phyloP scores from a whole-genome alignment of 768 basidiomycete species.

The Trametes elegans region DNA sequence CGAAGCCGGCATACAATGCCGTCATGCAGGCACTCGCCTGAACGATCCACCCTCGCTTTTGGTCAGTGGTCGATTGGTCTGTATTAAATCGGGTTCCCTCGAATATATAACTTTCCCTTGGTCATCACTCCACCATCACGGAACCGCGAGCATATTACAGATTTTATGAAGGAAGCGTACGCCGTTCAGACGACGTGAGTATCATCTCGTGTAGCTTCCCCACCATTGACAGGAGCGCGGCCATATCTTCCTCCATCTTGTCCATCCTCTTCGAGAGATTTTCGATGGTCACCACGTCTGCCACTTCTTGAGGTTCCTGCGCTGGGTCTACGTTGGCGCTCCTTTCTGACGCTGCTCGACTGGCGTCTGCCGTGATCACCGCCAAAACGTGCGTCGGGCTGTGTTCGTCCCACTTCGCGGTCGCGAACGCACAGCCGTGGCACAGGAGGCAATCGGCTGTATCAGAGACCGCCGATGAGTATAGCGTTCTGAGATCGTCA shows the following conservation, averaged over 20 bases:
- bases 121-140: too few relatives aligned
- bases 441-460: neutral
- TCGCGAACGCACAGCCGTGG: neutral
- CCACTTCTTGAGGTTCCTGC: neutral
- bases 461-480: neutral
- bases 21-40: slow-evolving; percentile 29
- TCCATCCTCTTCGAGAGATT: neutral
- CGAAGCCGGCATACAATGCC: slow-evolving; percentile 39
- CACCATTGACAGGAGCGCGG: neutral
- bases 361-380: neutral
- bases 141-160: too few relatives aligned
- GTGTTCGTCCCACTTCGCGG: neutral
- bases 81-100: too few relatives aligned
- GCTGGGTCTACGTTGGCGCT: neutral
- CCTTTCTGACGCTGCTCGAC: too few relatives aligned
- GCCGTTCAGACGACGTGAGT: neutral
- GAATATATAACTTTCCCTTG: too few relatives aligned
- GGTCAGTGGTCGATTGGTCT: too few relatives aligned
- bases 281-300: neutral
- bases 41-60: too few relatives aligned
- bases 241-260: neutral
- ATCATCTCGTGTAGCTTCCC: neutral
- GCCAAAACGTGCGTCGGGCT: neutral
- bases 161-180: neutral
- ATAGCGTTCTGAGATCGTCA: too few relatives aligned